A percentile compares a stretch with the other conserved stretches of the same genome.
These are phyloP conservation scores for Trypanosoma platydactyli DNA, from an alignment of 208 protist species.

Conservation along the genomic window DNA sequence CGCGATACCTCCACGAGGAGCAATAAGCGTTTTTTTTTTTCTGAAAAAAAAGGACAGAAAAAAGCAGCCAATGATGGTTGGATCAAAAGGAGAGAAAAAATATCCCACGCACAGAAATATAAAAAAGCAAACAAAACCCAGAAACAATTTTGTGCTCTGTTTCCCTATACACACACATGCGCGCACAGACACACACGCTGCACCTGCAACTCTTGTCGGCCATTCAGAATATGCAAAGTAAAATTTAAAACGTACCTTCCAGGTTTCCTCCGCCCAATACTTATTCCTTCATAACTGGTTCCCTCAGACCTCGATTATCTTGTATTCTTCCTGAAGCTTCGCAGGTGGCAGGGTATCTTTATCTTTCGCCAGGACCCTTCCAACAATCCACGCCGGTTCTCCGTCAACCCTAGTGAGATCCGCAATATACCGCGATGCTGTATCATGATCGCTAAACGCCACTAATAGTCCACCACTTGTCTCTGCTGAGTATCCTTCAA, in stretches of 20 bases:
- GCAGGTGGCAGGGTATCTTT: constrained; percentile 39
- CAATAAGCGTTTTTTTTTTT: too few relatives aligned
- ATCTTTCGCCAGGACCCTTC: constrained; percentile 44
- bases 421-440: constrained; percentile 67
- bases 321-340: constrained; percentile 46
- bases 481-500: constrained; percentile 91
- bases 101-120: too few relatives aligned
- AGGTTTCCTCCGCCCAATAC: too few relatives aligned
- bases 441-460: constrained; percentile 44
- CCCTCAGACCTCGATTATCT: constrained; percentile 67
- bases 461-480: constrained; percentile 96
- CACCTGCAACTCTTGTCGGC: too few relatives aligned
- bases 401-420: constrained; percentile 77
- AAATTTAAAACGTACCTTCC: too few relatives aligned
- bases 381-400: constrained; percentile 88
- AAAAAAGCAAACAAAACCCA: constrained; percentile 15
- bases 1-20: too few relatives aligned
- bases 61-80: too few relatives aligned
- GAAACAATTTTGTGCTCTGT: constrained; percentile 11
- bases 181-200: too few relatives aligned
- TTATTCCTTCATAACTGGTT: neutral
- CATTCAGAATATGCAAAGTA: too few relatives aligned
- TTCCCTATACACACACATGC: neutral
- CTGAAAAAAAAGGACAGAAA: too few relatives aligned
- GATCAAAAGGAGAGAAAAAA: constrained; percentile 10